phyloP scores from a whole-genome alignment of 2,329 filamentous ascomycete species.

The Phaeophleospora eucalypticola region DNA sequence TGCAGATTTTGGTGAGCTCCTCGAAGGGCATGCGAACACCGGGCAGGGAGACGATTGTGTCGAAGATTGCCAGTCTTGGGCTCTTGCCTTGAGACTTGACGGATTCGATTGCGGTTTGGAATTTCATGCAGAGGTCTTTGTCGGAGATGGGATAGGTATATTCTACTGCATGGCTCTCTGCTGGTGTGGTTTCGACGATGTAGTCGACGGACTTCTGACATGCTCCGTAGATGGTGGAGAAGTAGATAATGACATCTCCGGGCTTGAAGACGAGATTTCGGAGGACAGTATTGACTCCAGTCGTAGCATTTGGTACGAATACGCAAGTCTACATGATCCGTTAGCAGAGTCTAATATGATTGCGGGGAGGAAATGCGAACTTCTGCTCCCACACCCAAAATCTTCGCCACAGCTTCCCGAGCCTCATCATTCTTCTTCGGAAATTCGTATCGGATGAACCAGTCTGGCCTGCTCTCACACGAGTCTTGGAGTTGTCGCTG shows the following conservation, averaged over 20 bases:
- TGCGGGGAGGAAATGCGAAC: neutral
- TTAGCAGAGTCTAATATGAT: neutral
- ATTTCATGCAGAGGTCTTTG: slow-evolving; percentile 58
- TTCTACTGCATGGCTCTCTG: slow-evolving; percentile 51
- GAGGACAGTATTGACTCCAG: slow-evolving; percentile 73
- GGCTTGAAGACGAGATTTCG: slow-evolving; percentile 64
- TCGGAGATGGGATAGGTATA: slow-evolving; percentile 69
- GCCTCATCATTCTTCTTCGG: slow-evolving; percentile 59
- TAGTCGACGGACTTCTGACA: slow-evolving; percentile 72
- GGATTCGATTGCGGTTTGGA: slow-evolving; percentile 54
- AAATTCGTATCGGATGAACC: slow-evolving; percentile 68
- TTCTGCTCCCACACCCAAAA: slow-evolving; percentile 62
- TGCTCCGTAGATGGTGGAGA: slow-evolving; percentile 72
- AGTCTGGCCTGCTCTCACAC: slow-evolving; percentile 66
- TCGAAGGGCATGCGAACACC: slow-evolving; percentile 79
- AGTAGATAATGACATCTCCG: slow-evolving; percentile 74
- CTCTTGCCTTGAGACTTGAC: slow-evolving; percentile 56
- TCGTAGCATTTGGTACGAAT: slow-evolving; percentile 77
- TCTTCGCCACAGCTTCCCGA: slow-evolving; percentile 59
- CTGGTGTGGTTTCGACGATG: slow-evolving; percentile 62
- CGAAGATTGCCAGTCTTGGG: slow-evolving; percentile 68
- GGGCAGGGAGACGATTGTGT: slow-evolving; percentile 74
- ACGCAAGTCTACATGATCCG: slow-evolving; percentile 53
- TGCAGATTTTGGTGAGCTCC: slow-evolving; percentile 59
- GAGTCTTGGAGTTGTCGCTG: slow-evolving; percentile 63